Percentiles rank a stretch among this genome's conserved stretches.
Evolutionary conservation across 2,329 filamentous ascomycete species (phyloP).

Genomic region (Monilinia vaccinii-corymbosi): DNA sequence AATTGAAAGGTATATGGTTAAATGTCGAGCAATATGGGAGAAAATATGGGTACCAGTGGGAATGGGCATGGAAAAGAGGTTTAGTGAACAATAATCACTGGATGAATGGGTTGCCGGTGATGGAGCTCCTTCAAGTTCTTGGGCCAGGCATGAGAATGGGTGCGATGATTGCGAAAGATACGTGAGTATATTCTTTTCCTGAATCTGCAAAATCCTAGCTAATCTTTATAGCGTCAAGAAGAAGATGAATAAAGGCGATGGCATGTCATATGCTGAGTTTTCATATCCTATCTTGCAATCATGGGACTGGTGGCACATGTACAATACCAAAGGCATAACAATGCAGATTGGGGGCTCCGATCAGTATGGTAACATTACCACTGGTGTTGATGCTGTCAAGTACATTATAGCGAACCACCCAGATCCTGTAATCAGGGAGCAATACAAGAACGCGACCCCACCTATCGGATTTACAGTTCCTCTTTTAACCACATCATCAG

Average conservation of each 20-base stretch:
- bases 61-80: slow-evolving; percentile 57
- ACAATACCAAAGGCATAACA: slow-evolving; percentile 56
- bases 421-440: slow-evolving; percentile 35
- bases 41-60: slow-evolving; percentile 56
- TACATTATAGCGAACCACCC: slow-evolving; percentile 53
- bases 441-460: slow-evolving; percentile 32
- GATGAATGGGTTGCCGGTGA: slow-evolving; percentile 62
- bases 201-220: slow-evolving; percentile 7
- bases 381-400: slow-evolving; percentile 80
- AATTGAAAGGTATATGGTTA: slow-evolving; percentile 62
- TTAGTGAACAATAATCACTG: slow-evolving; percentile 77
- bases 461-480: slow-evolving; percentile 88
- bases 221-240: slow-evolving; percentile 52
- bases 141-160: slow-evolving; percentile 70
- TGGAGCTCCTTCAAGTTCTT: slow-evolving; percentile 67
- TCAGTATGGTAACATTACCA: slow-evolving; percentile 92
- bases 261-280: slow-evolving; percentile 92
- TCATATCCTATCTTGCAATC: slow-evolving; percentile 87
- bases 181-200: slow-evolving; percentile 44
- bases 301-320: slow-evolving; percentile 95
- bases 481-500: slow-evolving; percentile 74
- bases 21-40: slow-evolving; percentile 60
- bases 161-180: slow-evolving; percentile 80
- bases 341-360: slow-evolving; percentile 93
- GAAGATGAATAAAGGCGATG: slow-evolving; percentile 75